These are phyloP conservation scores for Coffea canephora DNA, from an alignment of 257 asterid genomes.

Conservation along the genomic window DNA sequence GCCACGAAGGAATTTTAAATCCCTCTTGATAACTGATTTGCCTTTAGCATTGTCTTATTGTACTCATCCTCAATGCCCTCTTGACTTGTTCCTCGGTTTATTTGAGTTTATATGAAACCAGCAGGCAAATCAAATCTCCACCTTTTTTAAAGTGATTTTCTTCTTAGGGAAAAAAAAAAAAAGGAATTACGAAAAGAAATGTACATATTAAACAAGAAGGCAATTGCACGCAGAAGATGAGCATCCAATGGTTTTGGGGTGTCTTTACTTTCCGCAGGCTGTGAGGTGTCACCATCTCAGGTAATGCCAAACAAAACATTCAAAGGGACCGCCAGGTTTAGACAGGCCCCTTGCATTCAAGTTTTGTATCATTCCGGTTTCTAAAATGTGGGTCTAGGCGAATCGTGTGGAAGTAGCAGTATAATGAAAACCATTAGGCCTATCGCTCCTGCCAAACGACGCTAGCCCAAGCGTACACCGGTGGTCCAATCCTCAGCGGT, in stretches of 20 bases:
- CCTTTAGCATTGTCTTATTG: too few relatives aligned
- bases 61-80: neutral
- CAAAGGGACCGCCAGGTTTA: slow-evolving; percentile 5
- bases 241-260: slow-evolving; percentile 29
- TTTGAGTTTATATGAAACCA: neutral
- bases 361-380: neutral
- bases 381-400: neutral
- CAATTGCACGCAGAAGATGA: neutral
- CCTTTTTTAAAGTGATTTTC: neutral
- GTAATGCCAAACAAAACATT: slow-evolving; percentile 36
- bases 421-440: neutral
- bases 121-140: neutral
- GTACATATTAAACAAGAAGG: neutral
- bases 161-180: too few relatives aligned
- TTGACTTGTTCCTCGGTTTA: too few relatives aligned
- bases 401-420: neutral
- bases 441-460: neutral
- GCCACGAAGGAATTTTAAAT: too few relatives aligned
- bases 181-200: neutral
- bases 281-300: slow-evolving; percentile 37
- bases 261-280: neutral
- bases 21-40: too few relatives aligned
- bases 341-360: slow-evolving; percentile 5
- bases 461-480: slow-evolving; percentile 21
- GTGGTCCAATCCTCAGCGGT: slow-evolving; percentile 41